Conservation (phyloP, 345 rosid genomes). For the Rhizophora mangle region DNA sequence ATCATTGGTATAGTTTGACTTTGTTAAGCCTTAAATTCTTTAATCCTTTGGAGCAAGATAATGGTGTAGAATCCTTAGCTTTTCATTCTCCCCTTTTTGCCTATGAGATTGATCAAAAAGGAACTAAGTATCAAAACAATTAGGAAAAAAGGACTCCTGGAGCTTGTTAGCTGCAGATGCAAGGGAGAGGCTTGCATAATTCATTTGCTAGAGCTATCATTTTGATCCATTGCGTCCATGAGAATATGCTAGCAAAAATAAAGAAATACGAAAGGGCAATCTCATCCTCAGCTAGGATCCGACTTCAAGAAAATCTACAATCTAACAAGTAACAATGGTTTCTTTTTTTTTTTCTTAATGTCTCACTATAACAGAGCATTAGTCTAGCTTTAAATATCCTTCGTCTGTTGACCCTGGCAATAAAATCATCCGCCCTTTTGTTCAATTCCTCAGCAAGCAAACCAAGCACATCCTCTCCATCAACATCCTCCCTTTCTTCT, state of each 20-base stretch:
- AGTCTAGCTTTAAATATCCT: slow-evolving; percentile 44
- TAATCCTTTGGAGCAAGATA: too few relatives aligned
- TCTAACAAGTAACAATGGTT: too few relatives aligned
- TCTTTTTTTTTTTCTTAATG: slow-evolving; percentile 6
- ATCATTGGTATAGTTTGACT: too few relatives aligned
- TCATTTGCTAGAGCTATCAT: background rate
- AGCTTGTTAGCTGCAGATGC: too few relatives aligned
- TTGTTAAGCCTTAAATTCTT: too few relatives aligned
- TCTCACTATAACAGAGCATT: slow-evolving; percentile 6
- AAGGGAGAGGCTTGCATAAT: too few relatives aligned
- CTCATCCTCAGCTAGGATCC: background rate
- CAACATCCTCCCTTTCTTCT: slow-evolving; percentile 12
- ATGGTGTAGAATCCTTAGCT: too few relatives aligned
- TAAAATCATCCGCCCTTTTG: slow-evolving; percentile 67
- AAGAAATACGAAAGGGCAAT: background rate
- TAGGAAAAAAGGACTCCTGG: background rate
- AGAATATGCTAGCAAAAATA: background rate
- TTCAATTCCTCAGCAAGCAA: slow-evolving; percentile 45
- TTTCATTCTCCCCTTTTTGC: too few relatives aligned
- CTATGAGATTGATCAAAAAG: background rate
- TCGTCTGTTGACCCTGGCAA: slow-evolving; percentile 58
- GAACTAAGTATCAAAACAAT: background rate
- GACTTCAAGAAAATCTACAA: too few relatives aligned
- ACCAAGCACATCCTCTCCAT: slow-evolving; percentile 16
- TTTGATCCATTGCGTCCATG: background rate